Conservation (phyloP, 352 stramenopile genomes). For the Phytophthora pistaciae region DNA sequence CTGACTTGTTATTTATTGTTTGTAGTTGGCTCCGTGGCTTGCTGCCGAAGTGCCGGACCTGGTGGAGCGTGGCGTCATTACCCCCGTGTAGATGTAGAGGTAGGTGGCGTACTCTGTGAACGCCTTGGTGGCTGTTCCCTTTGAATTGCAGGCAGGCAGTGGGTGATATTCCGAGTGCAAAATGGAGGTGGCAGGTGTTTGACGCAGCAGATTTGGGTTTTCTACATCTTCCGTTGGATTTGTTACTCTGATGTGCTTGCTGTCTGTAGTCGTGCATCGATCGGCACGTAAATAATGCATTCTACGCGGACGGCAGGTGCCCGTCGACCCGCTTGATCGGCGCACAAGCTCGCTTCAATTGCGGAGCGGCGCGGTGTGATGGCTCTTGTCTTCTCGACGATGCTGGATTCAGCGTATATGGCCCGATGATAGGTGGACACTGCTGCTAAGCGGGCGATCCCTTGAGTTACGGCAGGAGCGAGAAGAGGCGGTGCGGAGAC, state of each 20-base stretch:
- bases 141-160: not conserved
- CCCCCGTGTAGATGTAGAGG: conserved; percentile 53
- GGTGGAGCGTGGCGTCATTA: conserved; percentile 81
- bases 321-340: conserved; percentile 8
- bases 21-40: conserved; percentile 86
- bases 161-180: not conserved
- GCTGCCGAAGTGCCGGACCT: conserved; percentile 89
- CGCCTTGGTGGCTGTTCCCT: not conserved
- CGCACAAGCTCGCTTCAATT: conserved; percentile 10
- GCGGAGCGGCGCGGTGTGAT: conserved; percentile 10
- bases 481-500: conserved; percentile 72
- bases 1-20: not conserved
- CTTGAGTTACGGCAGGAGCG: conserved; percentile 57
- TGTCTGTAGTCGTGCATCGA: conserved; percentile 32
- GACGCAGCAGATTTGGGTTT: conserved; percentile 9
- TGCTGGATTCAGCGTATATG: not conserved
- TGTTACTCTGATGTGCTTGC: conserved; percentile 30
- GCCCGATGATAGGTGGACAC: too few relatives aligned
- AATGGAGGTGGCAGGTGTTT: not conserved
- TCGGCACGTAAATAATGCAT: conserved; percentile 42
- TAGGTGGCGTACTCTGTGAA: not conserved
- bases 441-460: not conserved
- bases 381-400: conserved; percentile 11
- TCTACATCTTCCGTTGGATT: conserved; percentile 57
- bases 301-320: conserved; percentile 31